Percentiles rank a stretch among this genome's conserved stretches.
These are phyloP conservation scores for Aurantiochytrium sp. DNA, from an alignment of 108 stramenopile genomes.

Conservation along the genomic window DNA sequence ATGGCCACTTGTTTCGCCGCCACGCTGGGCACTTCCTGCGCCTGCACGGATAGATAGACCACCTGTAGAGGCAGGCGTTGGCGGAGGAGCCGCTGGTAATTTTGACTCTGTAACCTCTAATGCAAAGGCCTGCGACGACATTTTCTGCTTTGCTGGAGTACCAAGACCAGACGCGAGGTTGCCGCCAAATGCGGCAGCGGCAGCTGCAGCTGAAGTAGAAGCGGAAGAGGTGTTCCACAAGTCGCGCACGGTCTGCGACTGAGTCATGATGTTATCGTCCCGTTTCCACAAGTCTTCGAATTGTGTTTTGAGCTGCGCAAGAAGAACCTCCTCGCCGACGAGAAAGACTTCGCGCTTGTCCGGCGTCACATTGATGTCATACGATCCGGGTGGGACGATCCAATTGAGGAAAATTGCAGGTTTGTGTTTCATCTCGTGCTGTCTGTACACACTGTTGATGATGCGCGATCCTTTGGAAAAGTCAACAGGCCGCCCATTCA, in stretches of 20 bases:
- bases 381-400: slow-evolving; percentile 63
- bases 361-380: slow-evolving; percentile 89
- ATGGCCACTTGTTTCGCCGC: too few species aligned
- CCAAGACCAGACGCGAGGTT: too few species aligned
- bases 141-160: too few species aligned
- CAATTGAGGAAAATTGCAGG: slow-evolving; percentile 78
- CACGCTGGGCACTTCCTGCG: too few species aligned
- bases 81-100: too few species aligned
- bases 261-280: slow-evolving; percentile 26
- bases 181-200: too few species aligned
- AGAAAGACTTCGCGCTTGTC: slow-evolving; percentile 90
- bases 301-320: slow-evolving; percentile 20
- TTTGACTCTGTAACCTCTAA: too few species aligned
- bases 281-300: slow-evolving; percentile 37
- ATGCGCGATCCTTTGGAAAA: slow-evolving; percentile 63
- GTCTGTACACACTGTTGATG: slow-evolving; percentile 69
- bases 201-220: too few species aligned
- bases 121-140: too few species aligned
- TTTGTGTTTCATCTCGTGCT: slow-evolving; percentile 68
- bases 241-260: slow-evolving; percentile 20
- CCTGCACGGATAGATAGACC: too few species aligned
- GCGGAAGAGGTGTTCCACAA: neutral
- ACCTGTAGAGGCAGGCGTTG: too few species aligned
- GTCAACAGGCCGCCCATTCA: slow-evolving; percentile 92
- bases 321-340: slow-evolving; percentile 57